Conservation (phyloP, 257 asterid genomes). For the Anisodus acutangulus region DNA sequence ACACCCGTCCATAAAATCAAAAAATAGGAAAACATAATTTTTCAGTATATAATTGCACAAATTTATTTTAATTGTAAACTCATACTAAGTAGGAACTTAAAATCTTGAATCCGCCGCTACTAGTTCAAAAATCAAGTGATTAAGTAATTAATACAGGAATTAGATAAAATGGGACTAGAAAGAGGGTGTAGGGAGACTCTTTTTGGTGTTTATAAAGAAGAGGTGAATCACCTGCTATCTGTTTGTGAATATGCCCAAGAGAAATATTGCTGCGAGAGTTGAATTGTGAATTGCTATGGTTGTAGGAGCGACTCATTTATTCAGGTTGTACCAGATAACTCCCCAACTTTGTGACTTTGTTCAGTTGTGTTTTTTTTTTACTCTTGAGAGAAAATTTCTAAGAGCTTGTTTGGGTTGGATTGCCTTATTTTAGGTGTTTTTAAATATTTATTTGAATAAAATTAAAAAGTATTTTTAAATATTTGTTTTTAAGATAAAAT, state of each 20-base stretch:
- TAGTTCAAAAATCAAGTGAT: not conserved
- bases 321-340: conserved; percentile 8
- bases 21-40: not conserved
- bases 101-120: not conserved
- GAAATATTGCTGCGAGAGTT: not conserved
- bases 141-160: not conserved
- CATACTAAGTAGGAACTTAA: not conserved
- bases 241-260: conserved; percentile 9
- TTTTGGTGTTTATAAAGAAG: not conserved
- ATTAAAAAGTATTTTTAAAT: too few relatives aligned
- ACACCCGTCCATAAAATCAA: not conserved
- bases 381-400: not conserved
- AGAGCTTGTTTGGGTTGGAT: too few relatives aligned
- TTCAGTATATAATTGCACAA: not conserved
- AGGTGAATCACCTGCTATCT: not conserved
- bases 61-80: not conserved
- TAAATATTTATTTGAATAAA: too few relatives aligned
- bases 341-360: conserved; percentile 2
- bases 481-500: too few relatives aligned
- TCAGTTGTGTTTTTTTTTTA: not conserved
- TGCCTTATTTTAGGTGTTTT: too few relatives aligned
- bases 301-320: not conserved
- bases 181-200: not conserved
- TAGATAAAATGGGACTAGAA: conserved; percentile 14
- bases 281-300: not conserved